Evolutionary conservation across 768 basidiomycete genomes (phyloP), one percentile per base, ranked within the genome.

Genomic region (Termitomyces sp.): DNA sequence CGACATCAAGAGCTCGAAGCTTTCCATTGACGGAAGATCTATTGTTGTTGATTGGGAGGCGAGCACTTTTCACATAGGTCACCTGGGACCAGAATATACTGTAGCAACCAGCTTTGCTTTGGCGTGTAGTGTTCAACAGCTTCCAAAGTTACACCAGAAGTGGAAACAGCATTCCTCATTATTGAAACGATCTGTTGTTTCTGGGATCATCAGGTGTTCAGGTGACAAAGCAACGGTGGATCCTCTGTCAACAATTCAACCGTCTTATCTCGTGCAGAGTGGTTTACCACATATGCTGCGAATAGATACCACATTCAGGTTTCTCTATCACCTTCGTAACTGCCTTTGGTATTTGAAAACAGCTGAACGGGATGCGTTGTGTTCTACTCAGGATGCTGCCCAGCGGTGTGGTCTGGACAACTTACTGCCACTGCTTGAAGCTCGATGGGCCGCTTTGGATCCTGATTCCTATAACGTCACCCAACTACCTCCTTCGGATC

Each of bases 231-330:
- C 81, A 3, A 70, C 83, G 30, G 75, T 89, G 7, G 89, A 94
- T 65, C 88, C 90, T 8, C 75, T 91, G 14, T 93, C 92, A 21
- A 83, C 89, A 33, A 90, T 85, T 31, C 90, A 93, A 48, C 89
- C 91, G 6, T 93, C 91, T 2, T 91, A 83, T 65, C 78, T 95
- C 35, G 82, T 94, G 26, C 91, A 91, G 65, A 81, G 77, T 45
- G 91, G 91, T 5, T 69, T 77, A 9, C 87, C 90, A 8, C 80
- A 87, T 46, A 66, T 75, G 37, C 67, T 92, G 49, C 87, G 94
- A 26, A 80, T 79, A 26, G 85, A 90, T 59, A 70, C 80, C 0
- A 77, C 79, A 1, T 94, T 93, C 76, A 85, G 84, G 62, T 82
- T 95, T 51, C 71, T 95, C 21, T 85, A 89, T 58, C 86, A 92